Conservation (phyloP, 768 basidiomycete genomes). For the Mycena kentingensis region DNA sequence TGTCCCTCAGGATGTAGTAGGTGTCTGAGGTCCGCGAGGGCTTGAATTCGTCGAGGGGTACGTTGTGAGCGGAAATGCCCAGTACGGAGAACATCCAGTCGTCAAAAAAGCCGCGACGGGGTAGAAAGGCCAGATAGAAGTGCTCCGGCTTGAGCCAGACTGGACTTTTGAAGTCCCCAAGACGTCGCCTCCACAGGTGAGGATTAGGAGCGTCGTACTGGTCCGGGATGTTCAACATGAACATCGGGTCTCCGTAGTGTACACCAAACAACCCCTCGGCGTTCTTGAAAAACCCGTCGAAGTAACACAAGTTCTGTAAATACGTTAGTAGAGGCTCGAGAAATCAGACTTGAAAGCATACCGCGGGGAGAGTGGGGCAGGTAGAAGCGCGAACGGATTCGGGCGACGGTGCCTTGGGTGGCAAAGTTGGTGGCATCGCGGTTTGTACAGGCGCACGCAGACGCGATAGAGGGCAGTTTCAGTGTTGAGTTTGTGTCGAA, state of each 20-base stretch:
- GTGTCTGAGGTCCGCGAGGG: constrained; percentile 3
- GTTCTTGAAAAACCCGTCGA: constrained; percentile 14
- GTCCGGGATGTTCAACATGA: constrained; percentile 13
- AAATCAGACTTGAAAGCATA: too few species aligned
- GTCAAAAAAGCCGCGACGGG: constrained; percentile 11
- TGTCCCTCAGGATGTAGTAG: too few species aligned
- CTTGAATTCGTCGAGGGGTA: constrained; percentile 6
- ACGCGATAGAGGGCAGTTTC: too few species aligned
- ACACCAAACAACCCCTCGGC: constrained; percentile 17
- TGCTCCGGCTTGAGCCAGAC: constrained; percentile 12
- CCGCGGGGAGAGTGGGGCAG: too few species aligned
- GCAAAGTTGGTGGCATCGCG: too few species aligned
- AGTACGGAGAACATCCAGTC: constrained; percentile 14
- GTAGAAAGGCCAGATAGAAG: constrained; percentile 15
- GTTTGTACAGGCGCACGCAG: too few species aligned
- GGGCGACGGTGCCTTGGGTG: too few species aligned
- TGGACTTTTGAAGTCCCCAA: constrained; percentile 11
- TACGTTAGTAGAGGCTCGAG: too few species aligned
- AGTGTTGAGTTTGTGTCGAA: too few species aligned
- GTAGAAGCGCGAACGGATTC: too few species aligned
- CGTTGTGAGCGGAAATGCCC: constrained; percentile 5
- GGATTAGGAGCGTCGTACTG: constrained; percentile 7
- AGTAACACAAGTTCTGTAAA: too few species aligned
- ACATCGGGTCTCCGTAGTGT: constrained; percentile 13
- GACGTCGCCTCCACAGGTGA: constrained; percentile 3